phyloP scores from a whole-genome alignment of 805 yeast species.

The Wickerhamomyces queroliae region DNA sequence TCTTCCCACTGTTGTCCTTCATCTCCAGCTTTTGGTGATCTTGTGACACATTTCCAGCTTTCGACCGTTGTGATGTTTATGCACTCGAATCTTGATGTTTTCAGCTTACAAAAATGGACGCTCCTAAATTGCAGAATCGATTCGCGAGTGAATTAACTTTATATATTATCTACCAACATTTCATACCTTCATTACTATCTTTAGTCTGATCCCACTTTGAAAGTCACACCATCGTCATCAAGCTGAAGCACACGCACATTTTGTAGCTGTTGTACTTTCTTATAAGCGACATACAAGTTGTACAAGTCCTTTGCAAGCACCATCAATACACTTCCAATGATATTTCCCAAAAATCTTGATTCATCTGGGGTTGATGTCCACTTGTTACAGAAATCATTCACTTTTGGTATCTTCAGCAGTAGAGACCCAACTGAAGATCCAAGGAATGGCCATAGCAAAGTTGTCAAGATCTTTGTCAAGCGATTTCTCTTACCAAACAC shows the following conservation, averaged over 20 bases:
- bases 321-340: slow-evolving; percentile 27
- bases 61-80: not conserved
- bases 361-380: slow-evolving; percentile 31
- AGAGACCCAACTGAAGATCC: slow-evolving; percentile 23
- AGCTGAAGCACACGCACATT: slow-evolving; percentile 15
- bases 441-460: slow-evolving; percentile 27
- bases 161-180: too few species aligned
- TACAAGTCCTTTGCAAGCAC: slow-evolving; percentile 26
- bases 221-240: not conserved
- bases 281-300: slow-evolving; percentile 28
- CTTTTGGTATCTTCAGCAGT: slow-evolving; percentile 16
- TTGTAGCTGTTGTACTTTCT: slow-evolving; percentile 22
- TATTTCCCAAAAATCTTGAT: slow-evolving; percentile 25
- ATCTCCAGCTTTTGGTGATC: not conserved
- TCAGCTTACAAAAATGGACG: not conserved
- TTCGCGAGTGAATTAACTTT: too few species aligned
- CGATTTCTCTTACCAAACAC: slow-evolving; percentile 17
- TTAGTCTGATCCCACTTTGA: not conserved
- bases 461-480: slow-evolving; percentile 18
- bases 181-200: too few species aligned
- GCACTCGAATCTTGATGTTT: not conserved
- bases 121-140: not conserved
- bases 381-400: slow-evolving; percentile 17
- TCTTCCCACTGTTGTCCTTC: not conserved
- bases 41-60: not conserved